These are phyloP conservation scores for Calophaca sinica DNA, from an alignment of 306 rosid genomes.

Conservation along the genomic window DNA sequence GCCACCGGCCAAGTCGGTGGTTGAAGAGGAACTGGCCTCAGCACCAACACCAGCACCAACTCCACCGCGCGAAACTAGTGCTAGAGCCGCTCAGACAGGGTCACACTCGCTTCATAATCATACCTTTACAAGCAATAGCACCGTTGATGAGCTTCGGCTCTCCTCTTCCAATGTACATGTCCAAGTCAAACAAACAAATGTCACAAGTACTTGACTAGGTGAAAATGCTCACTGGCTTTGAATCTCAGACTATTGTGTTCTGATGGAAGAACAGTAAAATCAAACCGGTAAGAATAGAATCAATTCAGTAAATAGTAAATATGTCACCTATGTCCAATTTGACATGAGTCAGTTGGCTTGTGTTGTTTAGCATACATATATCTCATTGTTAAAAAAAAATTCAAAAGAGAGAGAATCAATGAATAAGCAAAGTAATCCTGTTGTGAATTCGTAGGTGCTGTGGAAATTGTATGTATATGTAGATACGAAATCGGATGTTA, in stretches of 20 bases:
- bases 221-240: not conserved
- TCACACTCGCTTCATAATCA: slow-evolving; percentile 46
- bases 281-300: slow-evolving; percentile 30
- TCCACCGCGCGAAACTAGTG: not conserved
- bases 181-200: slow-evolving; percentile 17
- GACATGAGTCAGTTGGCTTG: no score
- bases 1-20: slow-evolving; percentile 17
- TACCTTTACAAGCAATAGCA: slow-evolving; percentile 42
- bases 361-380: no score
- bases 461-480: no score
- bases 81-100: no score
- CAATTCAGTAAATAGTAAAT: slow-evolving; percentile 32
- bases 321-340: not conserved
- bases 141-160: slow-evolving; percentile 18
- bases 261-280: slow-evolving; percentile 30
- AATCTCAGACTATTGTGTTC: not conserved
- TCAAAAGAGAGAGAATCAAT: not conserved
- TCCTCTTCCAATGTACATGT: slow-evolving; percentile 22
- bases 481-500: no score
- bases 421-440: slow-evolving; percentile 1
- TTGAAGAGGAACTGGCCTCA: no score
- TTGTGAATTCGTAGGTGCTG: not conserved
- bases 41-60: slow-evolving; percentile 44
- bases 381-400: not conserved
- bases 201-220: not conserved